phyloP scores from a whole-genome alignment of 2,329 filamentous ascomycete genomes.

The Trichophyton rubrum region DNA sequence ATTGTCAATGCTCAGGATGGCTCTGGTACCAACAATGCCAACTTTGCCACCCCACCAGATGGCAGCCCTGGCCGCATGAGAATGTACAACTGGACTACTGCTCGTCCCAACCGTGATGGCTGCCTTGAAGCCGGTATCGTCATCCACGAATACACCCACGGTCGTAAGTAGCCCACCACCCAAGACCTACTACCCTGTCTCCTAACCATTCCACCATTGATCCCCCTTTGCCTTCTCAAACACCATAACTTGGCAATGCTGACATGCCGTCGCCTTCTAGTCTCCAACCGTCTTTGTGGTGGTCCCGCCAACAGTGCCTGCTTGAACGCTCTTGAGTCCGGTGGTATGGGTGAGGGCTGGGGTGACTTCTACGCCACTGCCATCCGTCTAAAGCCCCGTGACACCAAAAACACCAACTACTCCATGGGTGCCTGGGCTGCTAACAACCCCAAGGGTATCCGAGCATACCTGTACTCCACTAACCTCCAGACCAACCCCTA shows the following conservation, averaged over 20 bases:
- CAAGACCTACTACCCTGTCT: not conserved
- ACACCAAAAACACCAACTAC: constrained; percentile 9
- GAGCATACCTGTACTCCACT: constrained; percentile 11
- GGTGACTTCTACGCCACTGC: constrained; percentile 11
- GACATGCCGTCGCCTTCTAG: not conserved
- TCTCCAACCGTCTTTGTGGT: constrained; percentile 12
- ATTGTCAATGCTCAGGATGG: constrained; percentile 12
- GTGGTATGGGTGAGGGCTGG: constrained; percentile 14
- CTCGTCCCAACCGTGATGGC: constrained; percentile 10
- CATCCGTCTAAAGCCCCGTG: constrained; percentile 8
- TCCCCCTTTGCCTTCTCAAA: too few relatives aligned
- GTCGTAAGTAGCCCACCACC: constrained; percentile 7
- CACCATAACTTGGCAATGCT: not conserved
- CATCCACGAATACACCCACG: constrained; percentile 13
- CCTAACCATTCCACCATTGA: not conserved
- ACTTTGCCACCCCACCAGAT: constrained; percentile 13
- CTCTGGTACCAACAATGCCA: constrained; percentile 12
- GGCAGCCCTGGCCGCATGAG: constrained; percentile 11
- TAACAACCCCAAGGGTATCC: constrained; percentile 8
- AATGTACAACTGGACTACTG: constrained; percentile 12
- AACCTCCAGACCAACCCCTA: constrained; percentile 10
- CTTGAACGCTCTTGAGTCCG: constrained; percentile 10
- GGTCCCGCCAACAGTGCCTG: constrained; percentile 10
- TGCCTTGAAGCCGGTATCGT: constrained; percentile 12
- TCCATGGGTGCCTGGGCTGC: constrained; percentile 11